Evolutionary conservation across 257 asterid species (phyloP), one percentile per base, ranked within the genome.

Genomic region (Paulownia fortunei): DNA sequence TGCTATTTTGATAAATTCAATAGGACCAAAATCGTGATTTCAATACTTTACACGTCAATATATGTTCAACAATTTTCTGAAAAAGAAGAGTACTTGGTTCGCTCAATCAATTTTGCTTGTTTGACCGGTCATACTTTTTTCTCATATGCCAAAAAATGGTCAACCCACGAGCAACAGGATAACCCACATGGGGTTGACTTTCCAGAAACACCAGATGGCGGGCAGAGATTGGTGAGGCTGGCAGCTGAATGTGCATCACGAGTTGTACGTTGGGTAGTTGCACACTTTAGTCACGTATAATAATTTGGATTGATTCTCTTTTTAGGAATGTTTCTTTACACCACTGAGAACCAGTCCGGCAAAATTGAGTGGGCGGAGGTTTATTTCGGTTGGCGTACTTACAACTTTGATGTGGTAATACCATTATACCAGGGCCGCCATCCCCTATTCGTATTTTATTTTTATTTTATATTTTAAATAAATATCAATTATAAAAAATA

Each of bases 121-220:
- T 26, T 61, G 36, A 67, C 55, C 32, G 19, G 76, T 10, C 62
- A 11, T n/a, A 39, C 13, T 9, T 3, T 9, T 52, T 52, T 49
- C 12, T 18, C 55, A 11, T 11, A 67, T 67, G 36, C 44, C 12
- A 19, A 19, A 37, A 19, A 10, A 21, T 67, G 68, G 69, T 76
- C 81, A 76, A 66, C 65, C 34, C 59, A 51, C 67, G n/a, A 36
- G 36, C 16, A 65, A 23, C 4, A 51, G 58, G 13, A 58, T 4
- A 39, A 9, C 1, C 16, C 68, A n/a, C 44, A 24, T 39, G 69
- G 76, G 44, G 36, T 76, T 52, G 76, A 67, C 76, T 66, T 54
- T 67, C 76, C 16, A 37, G 59, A 65, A 8, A 11, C 0, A 30
- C 5, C 80, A 66, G 21, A 10, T 66, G 80, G 80, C 75, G 34